These are phyloP conservation scores for Trametes cinnabarina DNA, from an alignment of 768 basidiomycete genomes.

Conservation along the genomic window DNA sequence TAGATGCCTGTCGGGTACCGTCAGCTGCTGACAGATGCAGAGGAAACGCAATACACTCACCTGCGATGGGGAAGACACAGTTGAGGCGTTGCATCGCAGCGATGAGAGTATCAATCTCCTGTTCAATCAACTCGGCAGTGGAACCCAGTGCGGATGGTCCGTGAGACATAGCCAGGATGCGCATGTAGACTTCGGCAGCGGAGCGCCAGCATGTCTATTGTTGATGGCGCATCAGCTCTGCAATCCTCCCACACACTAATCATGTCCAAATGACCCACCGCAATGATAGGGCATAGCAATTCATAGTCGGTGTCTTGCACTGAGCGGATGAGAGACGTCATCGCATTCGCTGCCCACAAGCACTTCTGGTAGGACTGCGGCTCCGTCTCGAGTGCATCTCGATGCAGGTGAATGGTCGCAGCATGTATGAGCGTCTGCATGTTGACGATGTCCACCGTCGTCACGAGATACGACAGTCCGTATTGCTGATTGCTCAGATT, in stretches of 20 bases:
- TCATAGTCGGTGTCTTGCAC: constrained; percentile 50
- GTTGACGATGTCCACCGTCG: constrained; percentile 41
- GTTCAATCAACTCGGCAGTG: constrained; percentile 29
- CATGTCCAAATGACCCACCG: constrained; percentile 37
- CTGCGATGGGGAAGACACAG: constrained; percentile 37
- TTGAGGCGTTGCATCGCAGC: constrained; percentile 36
- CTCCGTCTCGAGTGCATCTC: constrained; percentile 36
- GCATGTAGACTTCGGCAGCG: constrained; percentile 40
- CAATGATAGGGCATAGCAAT: constrained; percentile 52
- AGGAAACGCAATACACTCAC: constrained; percentile 21
- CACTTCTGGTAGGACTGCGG: constrained; percentile 36
- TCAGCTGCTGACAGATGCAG: neutral
- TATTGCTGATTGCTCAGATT: constrained; percentile 32
- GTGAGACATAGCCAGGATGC: constrained; percentile 30
- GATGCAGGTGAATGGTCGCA: constrained; percentile 50
- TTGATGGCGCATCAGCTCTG: neutral
- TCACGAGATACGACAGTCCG: constrained; percentile 23
- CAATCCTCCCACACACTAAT: neutral
- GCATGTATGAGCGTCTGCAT: constrained; percentile 51
- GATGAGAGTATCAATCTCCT: constrained; percentile 35
- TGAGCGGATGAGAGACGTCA: constrained; percentile 45
- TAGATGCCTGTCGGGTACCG: constrained; percentile 6
- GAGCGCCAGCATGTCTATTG: constrained; percentile 40
- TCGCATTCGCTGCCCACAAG: constrained; percentile 42
- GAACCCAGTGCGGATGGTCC: constrained; percentile 6